Evolutionary conservation across 2,329 filamentous ascomycete genomes (phyloP).

Genomic region (Fusarium sp.): DNA sequence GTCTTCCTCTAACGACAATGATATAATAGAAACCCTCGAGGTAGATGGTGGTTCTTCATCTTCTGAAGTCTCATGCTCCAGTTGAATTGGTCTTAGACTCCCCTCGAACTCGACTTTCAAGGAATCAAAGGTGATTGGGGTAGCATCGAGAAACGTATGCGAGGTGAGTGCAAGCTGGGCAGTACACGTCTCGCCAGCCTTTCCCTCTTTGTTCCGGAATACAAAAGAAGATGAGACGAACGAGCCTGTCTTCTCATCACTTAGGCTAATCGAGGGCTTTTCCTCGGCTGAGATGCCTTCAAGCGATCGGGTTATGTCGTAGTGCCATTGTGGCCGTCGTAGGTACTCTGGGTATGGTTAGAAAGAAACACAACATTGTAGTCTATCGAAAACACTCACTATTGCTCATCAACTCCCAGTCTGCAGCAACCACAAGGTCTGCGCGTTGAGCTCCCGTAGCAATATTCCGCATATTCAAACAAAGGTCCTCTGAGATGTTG

Average conservation of each 20-base stretch:
- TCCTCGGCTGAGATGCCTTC: constrained; percentile 60
- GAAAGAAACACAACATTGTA: background rate
- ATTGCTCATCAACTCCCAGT: constrained; percentile 74
- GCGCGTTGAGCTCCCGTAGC: constrained; percentile 66
- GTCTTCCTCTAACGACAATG: constrained; percentile 52
- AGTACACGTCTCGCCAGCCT: constrained; percentile 70
- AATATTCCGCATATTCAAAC: constrained; percentile 71
- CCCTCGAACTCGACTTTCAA: constrained; percentile 70
- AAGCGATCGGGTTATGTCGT: constrained; percentile 70
- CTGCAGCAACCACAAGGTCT: constrained; percentile 70
- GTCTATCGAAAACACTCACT: constrained; percentile 57
- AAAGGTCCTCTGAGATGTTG: constrained; percentile 69
- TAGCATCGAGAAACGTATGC: constrained; percentile 65
- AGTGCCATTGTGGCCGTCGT: constrained; percentile 69
- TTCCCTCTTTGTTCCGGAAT: constrained; percentile 70
- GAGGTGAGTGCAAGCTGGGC: constrained; percentile 72
- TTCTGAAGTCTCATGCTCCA: constrained; percentile 58
- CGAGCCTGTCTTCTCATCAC: constrained; percentile 65
- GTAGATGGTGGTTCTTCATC: constrained; percentile 6
- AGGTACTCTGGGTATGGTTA: constrained; percentile 62
- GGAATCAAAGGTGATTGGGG: constrained; percentile 65
- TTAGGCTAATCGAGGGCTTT: constrained; percentile 65
- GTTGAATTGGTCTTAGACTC: constrained; percentile 66
- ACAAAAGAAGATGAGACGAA: constrained; percentile 69
- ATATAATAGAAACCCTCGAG: constrained; percentile 39